Conservation (phyloP, 106 monocot species). For the Ottelia alismoides region DNA sequence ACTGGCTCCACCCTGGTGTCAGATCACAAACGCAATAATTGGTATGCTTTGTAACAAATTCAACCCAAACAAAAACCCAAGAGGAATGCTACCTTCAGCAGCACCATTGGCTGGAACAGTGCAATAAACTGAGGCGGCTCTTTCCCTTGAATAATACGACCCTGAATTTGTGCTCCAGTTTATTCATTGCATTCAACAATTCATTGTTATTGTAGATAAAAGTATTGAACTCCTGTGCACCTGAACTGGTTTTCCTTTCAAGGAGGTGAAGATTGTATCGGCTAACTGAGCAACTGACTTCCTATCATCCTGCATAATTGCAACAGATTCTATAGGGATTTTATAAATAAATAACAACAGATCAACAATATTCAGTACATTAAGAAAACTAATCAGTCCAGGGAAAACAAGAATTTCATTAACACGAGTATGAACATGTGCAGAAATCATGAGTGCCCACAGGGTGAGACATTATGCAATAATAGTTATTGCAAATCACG, state of each 20-base stretch:
- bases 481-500: too few species aligned
- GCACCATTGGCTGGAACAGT: constrained; percentile 90
- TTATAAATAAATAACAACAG: too few species aligned
- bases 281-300: constrained; percentile 60
- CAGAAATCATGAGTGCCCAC: too few species aligned
- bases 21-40: not conserved
- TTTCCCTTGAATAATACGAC: constrained; percentile 81
- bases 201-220: too few species aligned
- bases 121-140: constrained; percentile 95
- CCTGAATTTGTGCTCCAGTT: constrained; percentile 32
- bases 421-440: too few species aligned
- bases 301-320: constrained; percentile 73
- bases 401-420: too few species aligned
- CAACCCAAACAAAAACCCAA: not conserved
- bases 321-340: too few species aligned
- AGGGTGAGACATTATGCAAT: too few species aligned
- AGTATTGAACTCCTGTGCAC: too few species aligned
- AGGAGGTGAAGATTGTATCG: constrained; percentile 77
- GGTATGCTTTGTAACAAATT: not conserved
- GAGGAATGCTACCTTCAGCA: constrained; percentile 56
- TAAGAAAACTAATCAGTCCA: too few species aligned
- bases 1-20: constrained; percentile 70
- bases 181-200: too few species aligned
- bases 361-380: too few species aligned
- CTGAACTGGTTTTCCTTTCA: constrained; percentile 83